These are phyloP conservation scores for Pseudogymnoascus sp. DNA, from an alignment of 2,329 filamentous ascomycete genomes.

Conservation along the genomic window DNA sequence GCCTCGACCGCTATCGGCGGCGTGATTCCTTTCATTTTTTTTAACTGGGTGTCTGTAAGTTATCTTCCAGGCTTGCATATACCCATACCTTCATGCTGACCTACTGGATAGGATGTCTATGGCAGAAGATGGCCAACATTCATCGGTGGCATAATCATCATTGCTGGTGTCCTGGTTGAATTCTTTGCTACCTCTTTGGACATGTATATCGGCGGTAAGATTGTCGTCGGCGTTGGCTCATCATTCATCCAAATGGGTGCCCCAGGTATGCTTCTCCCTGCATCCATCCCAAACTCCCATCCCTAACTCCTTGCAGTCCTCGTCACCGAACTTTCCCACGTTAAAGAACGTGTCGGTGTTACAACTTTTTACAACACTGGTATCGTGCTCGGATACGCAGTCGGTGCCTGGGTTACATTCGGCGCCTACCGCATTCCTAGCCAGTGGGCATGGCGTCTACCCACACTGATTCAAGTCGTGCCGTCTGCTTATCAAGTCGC, in stretches of 20 bases:
- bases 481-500: slow-evolving; percentile 31
- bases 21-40: slow-evolving; percentile 26
- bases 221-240: slow-evolving; percentile 33
- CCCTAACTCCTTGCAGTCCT: slow-evolving; percentile 24
- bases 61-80: background rate
- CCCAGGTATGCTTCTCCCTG: slow-evolving; percentile 19
- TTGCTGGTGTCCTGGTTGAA: slow-evolving; percentile 32
- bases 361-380: slow-evolving; percentile 37
- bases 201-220: slow-evolving; percentile 36
- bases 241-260: slow-evolving; percentile 38
- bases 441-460: slow-evolving; percentile 46
- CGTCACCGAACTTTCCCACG: slow-evolving; percentile 38
- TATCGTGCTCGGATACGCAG: slow-evolving; percentile 35
- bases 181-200: slow-evolving; percentile 31
- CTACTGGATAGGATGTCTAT: background rate
- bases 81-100: background rate
- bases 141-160: slow-evolving; percentile 35
- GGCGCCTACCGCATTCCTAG: slow-evolving; percentile 25
- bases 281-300: background rate
- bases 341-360: slow-evolving; percentile 34
- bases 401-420: slow-evolving; percentile 35
- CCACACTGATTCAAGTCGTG: slow-evolving; percentile 45
- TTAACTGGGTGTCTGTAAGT: background rate
- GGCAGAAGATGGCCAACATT: slow-evolving; percentile 33
- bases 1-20: slow-evolving; percentile 37